Percentiles rank a stretch among this genome's conserved stretches.
phyloP scores from a whole-genome alignment of 2,329 filamentous ascomycete species.

The Tolypocladium cylindrosporum region DNA sequence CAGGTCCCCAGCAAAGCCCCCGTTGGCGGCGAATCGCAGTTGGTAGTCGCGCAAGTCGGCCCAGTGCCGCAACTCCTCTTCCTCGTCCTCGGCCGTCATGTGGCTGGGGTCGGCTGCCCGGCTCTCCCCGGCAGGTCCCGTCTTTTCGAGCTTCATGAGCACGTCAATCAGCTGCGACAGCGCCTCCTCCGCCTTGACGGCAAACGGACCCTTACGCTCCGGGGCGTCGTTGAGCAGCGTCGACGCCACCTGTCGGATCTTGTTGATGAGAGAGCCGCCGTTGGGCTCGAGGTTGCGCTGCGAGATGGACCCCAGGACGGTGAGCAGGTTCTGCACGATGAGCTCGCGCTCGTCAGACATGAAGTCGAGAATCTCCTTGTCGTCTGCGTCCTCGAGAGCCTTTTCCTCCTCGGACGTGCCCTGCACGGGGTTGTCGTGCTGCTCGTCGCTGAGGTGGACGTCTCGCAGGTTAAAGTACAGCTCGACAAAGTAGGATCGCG shows the following conservation, averaged over 20 bases:
- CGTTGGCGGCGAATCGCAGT: slow-evolving; percentile 56
- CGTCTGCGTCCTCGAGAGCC: slow-evolving; percentile 27
- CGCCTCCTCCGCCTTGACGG: slow-evolving; percentile 56
- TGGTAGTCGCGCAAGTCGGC: slow-evolving; percentile 72
- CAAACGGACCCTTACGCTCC: slow-evolving; percentile 39
- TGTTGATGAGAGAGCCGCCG: slow-evolving; percentile 58
- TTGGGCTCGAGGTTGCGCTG: slow-evolving; percentile 78
- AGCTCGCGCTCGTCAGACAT: slow-evolving; percentile 69
- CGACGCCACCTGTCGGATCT: slow-evolving; percentile 75
- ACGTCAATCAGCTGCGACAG: slow-evolving; percentile 65
- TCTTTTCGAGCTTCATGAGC: slow-evolving; percentile 62
- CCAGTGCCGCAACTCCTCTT: slow-evolving; percentile 69
- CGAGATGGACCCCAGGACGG: slow-evolving; percentile 65
- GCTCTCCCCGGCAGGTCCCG: slow-evolving; percentile 27
- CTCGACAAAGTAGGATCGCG: slow-evolving; percentile 76
- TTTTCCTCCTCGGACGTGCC: slow-evolving; percentile 10
- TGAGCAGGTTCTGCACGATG: slow-evolving; percentile 71
- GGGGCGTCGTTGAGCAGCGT: slow-evolving; percentile 57
- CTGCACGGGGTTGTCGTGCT: slow-evolving; percentile 10
- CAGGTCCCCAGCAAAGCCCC: slow-evolving; percentile 35
- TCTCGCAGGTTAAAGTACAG: slow-evolving; percentile 74
- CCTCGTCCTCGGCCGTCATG: slow-evolving; percentile 53
- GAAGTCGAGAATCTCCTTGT: slow-evolving; percentile 43
- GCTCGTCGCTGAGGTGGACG: slow-evolving; percentile 42
- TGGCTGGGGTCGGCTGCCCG: slow-evolving; percentile 19